Evolutionary conservation across 1,139 yeast species (phyloP).

Genomic region (Taiozyma onychis): DNA sequence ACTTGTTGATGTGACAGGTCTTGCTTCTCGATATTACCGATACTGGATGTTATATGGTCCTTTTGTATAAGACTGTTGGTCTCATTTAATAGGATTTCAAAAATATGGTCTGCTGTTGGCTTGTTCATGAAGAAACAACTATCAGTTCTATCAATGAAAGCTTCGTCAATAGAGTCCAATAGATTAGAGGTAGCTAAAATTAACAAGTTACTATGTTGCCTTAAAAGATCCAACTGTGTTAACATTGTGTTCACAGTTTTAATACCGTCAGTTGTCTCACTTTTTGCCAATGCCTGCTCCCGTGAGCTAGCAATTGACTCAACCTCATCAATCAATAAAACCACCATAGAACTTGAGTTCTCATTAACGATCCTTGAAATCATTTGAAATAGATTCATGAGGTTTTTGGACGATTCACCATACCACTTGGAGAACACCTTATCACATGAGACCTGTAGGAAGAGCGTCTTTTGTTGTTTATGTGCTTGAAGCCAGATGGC

Average conservation of each 20-base stretch:
- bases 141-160: constrained; percentile 35
- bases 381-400: constrained; percentile 29
- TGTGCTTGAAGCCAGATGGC: constrained; percentile 18
- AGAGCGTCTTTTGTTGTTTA: constrained; percentile 13
- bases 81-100: constrained; percentile 21
- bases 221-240: constrained; percentile 32
- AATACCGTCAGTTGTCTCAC: constrained; percentile 33
- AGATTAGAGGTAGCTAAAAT: constrained; percentile 34
- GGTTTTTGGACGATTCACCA: constrained; percentile 36
- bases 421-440: constrained; percentile 35
- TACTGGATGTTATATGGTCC: constrained; percentile 11
- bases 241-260: constrained; percentile 35
- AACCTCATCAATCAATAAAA: constrained; percentile 34
- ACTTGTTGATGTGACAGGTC: background rate
- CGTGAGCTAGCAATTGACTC: constrained; percentile 37
- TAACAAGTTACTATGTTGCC: constrained; percentile 27
- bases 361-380: constrained; percentile 21
- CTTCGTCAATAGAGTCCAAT: constrained; percentile 28
- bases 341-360: constrained; percentile 21
- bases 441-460: constrained; percentile 33
- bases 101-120: constrained; percentile 24
- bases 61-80: constrained; percentile 19
- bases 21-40: background rate
- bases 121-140: constrained; percentile 26
- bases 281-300: constrained; percentile 26